phyloP scores from a whole-genome alignment of 257 asterid species.

The Agastache rugosa region DNA sequence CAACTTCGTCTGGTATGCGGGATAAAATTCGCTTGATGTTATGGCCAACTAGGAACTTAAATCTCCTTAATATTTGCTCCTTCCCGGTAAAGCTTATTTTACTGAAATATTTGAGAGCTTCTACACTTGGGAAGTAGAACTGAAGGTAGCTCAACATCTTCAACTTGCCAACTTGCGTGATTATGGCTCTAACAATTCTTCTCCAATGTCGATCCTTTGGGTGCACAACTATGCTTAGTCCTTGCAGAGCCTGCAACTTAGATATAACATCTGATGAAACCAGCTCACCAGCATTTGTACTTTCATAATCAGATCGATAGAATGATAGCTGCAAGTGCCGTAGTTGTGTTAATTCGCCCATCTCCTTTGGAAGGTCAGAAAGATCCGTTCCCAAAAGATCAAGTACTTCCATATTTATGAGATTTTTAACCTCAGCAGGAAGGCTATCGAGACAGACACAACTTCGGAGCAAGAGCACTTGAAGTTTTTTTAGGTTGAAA shows the following conservation, averaged over 20 bases:
- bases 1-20: constrained; percentile 21
- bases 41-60: constrained; percentile 10
- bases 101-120: neutral
- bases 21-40: constrained; percentile 11
- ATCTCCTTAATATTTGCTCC: neutral
- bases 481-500: constrained; percentile 24
- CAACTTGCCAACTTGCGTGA: neutral
- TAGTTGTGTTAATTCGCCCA: constrained; percentile 2
- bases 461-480: constrained; percentile 24
- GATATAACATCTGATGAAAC: constrained; percentile 13
- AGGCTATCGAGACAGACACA: constrained; percentile 21
- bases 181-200: neutral
- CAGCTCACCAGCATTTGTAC: neutral
- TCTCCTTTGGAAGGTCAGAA: neutral
- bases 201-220: constrained; percentile 16
- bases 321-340: constrained; percentile 23
- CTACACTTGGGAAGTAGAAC: constrained; percentile 14
- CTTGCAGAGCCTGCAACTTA: constrained; percentile 4
- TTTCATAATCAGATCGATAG: too few species aligned
- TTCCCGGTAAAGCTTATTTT: neutral
- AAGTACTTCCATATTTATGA: constrained; percentile 21
- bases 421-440: constrained; percentile 24
- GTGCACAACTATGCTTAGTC: constrained; percentile 10
- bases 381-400: constrained; percentile 15
- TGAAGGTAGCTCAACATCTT: constrained; percentile 6